Evolutionary conservation across 805 yeast genomes (phyloP).

Genomic region (Jamesozyma lodderae): DNA sequence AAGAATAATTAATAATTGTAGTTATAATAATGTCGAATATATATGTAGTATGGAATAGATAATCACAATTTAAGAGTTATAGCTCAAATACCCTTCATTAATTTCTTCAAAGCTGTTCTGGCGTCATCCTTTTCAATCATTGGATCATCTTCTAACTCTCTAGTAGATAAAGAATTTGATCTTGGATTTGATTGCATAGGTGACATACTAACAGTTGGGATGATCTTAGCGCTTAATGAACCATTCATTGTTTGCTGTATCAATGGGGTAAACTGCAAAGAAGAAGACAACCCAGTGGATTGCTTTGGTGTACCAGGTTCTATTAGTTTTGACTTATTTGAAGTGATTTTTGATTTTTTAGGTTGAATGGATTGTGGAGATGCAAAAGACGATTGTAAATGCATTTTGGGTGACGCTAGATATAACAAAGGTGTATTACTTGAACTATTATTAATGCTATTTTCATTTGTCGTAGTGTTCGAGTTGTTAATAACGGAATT

Average conservation of each 20-base stretch:
- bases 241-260: slow-evolving; percentile 30
- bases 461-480: not conserved
- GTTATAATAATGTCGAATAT: no score
- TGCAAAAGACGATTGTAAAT: slow-evolving; percentile 10
- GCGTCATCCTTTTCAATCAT: slow-evolving; percentile 23
- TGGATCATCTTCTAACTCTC: not conserved
- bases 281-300: not conserved
- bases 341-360: slow-evolving; percentile 14
- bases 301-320: slow-evolving; percentile 7
- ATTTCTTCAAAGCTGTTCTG: slow-evolving; percentile 22
- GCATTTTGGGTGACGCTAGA: slow-evolving; percentile 4
- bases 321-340: not conserved
- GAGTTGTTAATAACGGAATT: not conserved
- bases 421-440: not conserved
- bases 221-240: slow-evolving; percentile 15
- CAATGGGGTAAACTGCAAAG: slow-evolving; percentile 26
- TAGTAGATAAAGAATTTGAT: slow-evolving; percentile 3
- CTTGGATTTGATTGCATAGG: slow-evolving; percentile 6
- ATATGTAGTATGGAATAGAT: no score
- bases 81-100: slow-evolving; percentile 13
- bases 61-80: no score
- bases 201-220: slow-evolving; percentile 9
- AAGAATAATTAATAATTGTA: no score
- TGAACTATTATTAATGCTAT: not conserved
- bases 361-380: slow-evolving; percentile 10